Evolutionary conservation across 176 grass and related monocot genomes (phyloP), one percentile per base, ranked within the genome.

Genomic region (Juncus effusus): DNA sequence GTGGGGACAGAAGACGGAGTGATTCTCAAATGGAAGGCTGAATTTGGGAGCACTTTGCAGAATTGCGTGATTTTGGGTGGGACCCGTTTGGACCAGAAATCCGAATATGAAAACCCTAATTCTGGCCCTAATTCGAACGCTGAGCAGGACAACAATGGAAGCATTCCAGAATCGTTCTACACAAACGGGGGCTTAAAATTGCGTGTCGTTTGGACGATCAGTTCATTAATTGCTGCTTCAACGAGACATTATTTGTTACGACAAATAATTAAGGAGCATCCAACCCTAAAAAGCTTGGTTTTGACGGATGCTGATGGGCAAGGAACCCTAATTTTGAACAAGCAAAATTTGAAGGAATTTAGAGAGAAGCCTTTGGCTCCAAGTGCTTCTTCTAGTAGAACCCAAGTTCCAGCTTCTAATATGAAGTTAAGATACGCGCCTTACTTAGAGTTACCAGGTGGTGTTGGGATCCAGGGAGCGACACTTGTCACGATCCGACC

Each of bases 131-230:
- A 75, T 38, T 62, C 55, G 0, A 36, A 56, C 64, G 59, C 58
- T 12, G 52, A 70, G 3, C 28, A 57, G 7, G 93, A 96, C 50
- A 85, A 96, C 64, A 89, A 88, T 62, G 88, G 88, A 37, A 92
- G 82, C 82, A 96, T 96, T 74, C 88, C 88, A 2, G 93, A 96
- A 68, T 96, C 93, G 16, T 92, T 96, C 85, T 89, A 89, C 59
- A 91, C 84, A 65, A 91, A 96, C 0, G 93, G 93, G 4, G 93
- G 85, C 13, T 69, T 96, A 52, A 96, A 96, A 40, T 86, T 92
- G 60, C 84, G 93, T 7, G 93, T 96, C 0, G 88, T 91, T 60
- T 96, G 92, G 92, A 96, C 92, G n/a, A 96, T 96, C 59, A 91
- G 84, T 57, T 96, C 92, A 47, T 53, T 96, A 36, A 96, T 96